Evolutionary conservation across 139 green algal genomes (phyloP), one percentile per base, ranked within the genome.

Genomic region (Eudorina sp.): DNA sequence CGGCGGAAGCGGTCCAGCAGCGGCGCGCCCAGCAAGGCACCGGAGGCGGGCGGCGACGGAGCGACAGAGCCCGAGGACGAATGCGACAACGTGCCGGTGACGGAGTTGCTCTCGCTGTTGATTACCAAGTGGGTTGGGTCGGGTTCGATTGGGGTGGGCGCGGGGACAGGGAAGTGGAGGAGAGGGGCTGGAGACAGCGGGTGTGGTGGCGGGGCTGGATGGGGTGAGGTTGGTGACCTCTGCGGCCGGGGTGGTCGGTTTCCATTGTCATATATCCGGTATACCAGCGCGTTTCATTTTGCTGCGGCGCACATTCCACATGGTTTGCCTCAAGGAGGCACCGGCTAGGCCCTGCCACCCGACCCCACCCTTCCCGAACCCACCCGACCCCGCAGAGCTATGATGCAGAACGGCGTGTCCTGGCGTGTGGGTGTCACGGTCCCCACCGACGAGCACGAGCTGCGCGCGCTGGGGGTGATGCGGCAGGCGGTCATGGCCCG

Each of bases 361-460:
- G 13, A 4, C 64, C n/a, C 64, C 64, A 41, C n/a, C 7, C 64
- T 43, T 43, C n/a, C n/a, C 68, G 23, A 14, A 34, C 62, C n/a
- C 62, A 19, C 29, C 11, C 29, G 31, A 3, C 48, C 40, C 1
- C 18, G 18, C 62, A 87, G 81, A 64, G 45, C 64, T n/a, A 87
- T 87, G 81, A 66, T 43, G 45, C 81, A 78, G 18, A 31, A 41
- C 29, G 86, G 86, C 86, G 40, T 77, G 31, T 90, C 86, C 6
- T 90, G 86, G 86, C 86, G 86, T 8, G 86, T 90, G 66, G 86
- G 86, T 40, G 86, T 90, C 11, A 88, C 60, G 0, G 40, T 75
- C 25, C 77, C 77, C 66, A 83, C 75, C 13, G 86, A 90, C 51
- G 72, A 84, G 53, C 18, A 29, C 36, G 78, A 84, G 53, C 76